Evolutionary conservation across 2,329 filamentous ascomycete genomes (phyloP).

Genomic region (Colletotrichum destructivum): DNA sequence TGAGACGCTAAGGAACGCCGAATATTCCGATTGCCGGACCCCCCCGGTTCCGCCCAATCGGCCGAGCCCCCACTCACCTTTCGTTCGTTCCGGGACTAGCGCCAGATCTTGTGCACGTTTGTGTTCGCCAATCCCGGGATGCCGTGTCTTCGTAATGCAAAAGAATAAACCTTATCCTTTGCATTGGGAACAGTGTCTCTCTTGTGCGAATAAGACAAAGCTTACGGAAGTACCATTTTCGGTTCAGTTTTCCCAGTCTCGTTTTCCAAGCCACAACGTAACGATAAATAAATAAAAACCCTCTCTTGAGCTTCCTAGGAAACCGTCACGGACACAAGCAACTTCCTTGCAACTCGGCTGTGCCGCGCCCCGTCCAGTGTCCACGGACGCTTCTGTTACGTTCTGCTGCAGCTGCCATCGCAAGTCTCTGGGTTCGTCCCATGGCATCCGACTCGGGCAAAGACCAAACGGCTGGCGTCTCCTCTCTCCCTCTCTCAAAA

Average conservation of each 20-base stretch:
- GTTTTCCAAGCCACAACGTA: no score
- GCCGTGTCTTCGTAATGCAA: constrained; percentile 41
- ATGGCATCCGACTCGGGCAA: constrained; percentile 10
- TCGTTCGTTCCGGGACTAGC: constrained; percentile 22
- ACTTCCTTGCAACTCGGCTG: constrained; percentile 19
- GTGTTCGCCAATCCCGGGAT: constrained; percentile 35
- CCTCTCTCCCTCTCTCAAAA: background rate
- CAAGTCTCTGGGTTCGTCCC: constrained; percentile 37
- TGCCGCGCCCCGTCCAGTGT: constrained; percentile 1
- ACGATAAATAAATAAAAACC: no score
- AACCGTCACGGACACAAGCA: constrained; percentile 19
- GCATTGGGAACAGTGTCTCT: constrained; percentile 36
- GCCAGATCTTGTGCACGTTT: constrained; percentile 39
- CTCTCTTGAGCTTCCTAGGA: background rate
- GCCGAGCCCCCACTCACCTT: background rate
- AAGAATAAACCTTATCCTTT: constrained; percentile 37
- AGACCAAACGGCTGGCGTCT: constrained; percentile 17
- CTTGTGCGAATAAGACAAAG: constrained; percentile 14
- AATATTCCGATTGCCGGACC: constrained; percentile 37
- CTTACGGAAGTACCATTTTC: background rate
- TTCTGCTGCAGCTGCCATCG: constrained; percentile 11
- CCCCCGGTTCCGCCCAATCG: constrained; percentile 34
- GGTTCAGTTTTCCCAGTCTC: no score
- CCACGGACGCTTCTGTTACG: constrained; percentile 6
- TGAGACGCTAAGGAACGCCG: constrained; percentile 29